A percentile compares a stretch with the other conserved stretches of the same genome.
Conservation (phyloP, 2,329 filamentous ascomycete species). For the Pyrenophora seminiperda region DNA sequence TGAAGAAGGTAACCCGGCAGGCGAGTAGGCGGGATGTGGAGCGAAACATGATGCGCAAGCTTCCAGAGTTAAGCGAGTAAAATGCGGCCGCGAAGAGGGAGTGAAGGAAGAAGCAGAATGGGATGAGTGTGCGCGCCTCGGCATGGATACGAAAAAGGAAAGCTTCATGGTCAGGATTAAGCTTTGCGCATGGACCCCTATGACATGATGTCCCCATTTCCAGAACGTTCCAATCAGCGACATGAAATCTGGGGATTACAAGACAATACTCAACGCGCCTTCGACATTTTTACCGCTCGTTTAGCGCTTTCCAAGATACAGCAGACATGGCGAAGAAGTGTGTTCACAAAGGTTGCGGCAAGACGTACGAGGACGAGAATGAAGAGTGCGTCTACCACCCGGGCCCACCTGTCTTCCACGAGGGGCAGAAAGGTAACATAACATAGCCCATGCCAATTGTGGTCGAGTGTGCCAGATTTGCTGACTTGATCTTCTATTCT, state of each 20-base stretch:
- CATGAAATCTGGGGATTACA: slow-evolving; percentile 21
- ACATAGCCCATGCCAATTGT: background rate
- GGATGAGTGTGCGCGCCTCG: background rate
- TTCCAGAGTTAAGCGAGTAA: background rate
- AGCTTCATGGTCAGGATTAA: slow-evolving; percentile 1
- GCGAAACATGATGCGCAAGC: slow-evolving; percentile 36
- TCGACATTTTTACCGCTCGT: slow-evolving; percentile 8
- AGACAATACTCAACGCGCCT: slow-evolving; percentile 12
- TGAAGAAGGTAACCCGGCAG: slow-evolving; percentile 74
- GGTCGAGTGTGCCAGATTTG: background rate
- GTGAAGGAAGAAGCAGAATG: background rate
- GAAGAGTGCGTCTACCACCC: slow-evolving; percentile 92
- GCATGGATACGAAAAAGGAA: slow-evolving; percentile 5
- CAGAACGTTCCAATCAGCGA: slow-evolving; percentile 43
- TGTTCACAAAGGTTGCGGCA: slow-evolving; percentile 94
- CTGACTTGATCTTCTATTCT: slow-evolving; percentile 20
- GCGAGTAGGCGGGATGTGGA: slow-evolving; percentile 43
- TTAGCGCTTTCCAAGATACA: background rate
- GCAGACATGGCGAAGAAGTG: slow-evolving; percentile 76
- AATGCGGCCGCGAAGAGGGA: background rate
- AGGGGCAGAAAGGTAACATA: slow-evolving; percentile 92
- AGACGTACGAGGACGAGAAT: slow-evolving; percentile 78
- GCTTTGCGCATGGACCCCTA: slow-evolving; percentile 26
- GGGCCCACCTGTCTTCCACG: slow-evolving; percentile 88
- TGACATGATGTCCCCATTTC: slow-evolving; percentile 39